Percentiles rank a stretch among this genome's conserved stretches.
These are phyloP conservation scores for Trichoderma lentiforme DNA, from an alignment of 2,329 filamentous ascomycete genomes.

Conservation along the genomic window DNA sequence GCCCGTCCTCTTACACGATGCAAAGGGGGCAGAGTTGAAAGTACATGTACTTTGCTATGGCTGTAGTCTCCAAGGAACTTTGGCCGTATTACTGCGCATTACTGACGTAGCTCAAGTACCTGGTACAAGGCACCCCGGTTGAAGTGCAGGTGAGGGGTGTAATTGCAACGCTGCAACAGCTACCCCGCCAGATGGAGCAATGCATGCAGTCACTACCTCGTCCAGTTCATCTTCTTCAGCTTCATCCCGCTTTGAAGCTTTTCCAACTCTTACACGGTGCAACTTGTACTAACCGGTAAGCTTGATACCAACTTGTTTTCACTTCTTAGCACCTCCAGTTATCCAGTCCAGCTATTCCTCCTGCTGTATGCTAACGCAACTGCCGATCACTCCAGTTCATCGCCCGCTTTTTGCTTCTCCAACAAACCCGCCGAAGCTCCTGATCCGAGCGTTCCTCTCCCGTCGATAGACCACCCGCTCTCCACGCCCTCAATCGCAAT, in stretches of 20 bases:
- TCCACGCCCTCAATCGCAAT: background rate
- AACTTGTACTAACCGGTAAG: background rate
- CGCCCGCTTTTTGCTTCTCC: background rate
- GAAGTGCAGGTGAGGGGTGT: background rate
- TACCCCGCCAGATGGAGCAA: slow-evolving; percentile 21
- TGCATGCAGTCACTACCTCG: slow-evolving; percentile 5
- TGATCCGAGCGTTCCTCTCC: background rate
- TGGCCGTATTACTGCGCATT: too few relatives aligned
- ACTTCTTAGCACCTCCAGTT: background rate
- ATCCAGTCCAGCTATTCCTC: background rate
- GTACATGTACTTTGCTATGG: background rate
- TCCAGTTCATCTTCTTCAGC: background rate
- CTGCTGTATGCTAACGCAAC: background rate
- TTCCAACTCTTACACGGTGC: background rate
- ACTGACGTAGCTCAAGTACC: background rate
- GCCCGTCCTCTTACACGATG: background rate
- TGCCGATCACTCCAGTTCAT: background rate
- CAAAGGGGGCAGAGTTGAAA: background rate
- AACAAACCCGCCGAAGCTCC: background rate
- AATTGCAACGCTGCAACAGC: background rate
- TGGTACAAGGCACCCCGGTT: background rate
- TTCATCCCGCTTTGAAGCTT: background rate
- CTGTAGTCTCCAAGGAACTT: too few relatives aligned
- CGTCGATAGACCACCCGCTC: background rate
- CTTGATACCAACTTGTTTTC: background rate